phyloP scores from a whole-genome alignment of 2,329 filamentous ascomycete genomes.

The Alternaria consortialis region DNA sequence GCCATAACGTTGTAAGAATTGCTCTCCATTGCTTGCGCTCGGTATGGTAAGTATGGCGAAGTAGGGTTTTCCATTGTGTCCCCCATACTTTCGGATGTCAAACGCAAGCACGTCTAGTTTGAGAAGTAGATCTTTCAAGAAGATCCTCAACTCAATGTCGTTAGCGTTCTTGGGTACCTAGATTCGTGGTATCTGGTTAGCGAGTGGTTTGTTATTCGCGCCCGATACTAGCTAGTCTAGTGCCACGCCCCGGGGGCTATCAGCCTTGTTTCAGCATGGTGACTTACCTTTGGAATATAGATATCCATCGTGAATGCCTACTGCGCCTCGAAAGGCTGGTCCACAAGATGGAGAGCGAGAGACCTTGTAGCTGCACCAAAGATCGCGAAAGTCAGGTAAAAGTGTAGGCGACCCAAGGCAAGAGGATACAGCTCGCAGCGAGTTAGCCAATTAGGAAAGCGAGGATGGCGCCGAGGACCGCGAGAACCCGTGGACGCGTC shows the following conservation, averaged over 20 bases:
- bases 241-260: not conserved
- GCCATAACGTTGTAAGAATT: constrained; percentile 55
- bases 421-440: not conserved
- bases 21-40: constrained; percentile 48
- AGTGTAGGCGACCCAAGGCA: not conserved
- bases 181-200: not conserved
- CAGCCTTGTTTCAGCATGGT: not conserved
- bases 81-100: constrained; percentile 55
- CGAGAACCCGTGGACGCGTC: constrained; percentile 4
- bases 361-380: not conserved
- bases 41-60: constrained; percentile 59
- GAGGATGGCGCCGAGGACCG: constrained; percentile 13
- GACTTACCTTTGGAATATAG: constrained; percentile 33
- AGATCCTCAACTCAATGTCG: constrained; percentile 53
- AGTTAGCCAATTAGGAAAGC: constrained; percentile 11
- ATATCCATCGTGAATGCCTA: constrained; percentile 33
- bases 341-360: not conserved
- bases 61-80: constrained; percentile 23
- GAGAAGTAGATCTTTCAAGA: constrained; percentile 52
- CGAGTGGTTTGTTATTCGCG: not conserved
- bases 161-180: constrained; percentile 54
- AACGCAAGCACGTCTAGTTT: constrained; percentile 54
- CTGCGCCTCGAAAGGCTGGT: not conserved
- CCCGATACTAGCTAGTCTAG: not conserved
- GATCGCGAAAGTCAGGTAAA: not conserved